A percentile compares a stretch with the other conserved stretches of the same genome.
These are phyloP conservation scores for Tilletia caries DNA, from an alignment of 1,284 basidiomycete species.

Conservation along the genomic window DNA sequence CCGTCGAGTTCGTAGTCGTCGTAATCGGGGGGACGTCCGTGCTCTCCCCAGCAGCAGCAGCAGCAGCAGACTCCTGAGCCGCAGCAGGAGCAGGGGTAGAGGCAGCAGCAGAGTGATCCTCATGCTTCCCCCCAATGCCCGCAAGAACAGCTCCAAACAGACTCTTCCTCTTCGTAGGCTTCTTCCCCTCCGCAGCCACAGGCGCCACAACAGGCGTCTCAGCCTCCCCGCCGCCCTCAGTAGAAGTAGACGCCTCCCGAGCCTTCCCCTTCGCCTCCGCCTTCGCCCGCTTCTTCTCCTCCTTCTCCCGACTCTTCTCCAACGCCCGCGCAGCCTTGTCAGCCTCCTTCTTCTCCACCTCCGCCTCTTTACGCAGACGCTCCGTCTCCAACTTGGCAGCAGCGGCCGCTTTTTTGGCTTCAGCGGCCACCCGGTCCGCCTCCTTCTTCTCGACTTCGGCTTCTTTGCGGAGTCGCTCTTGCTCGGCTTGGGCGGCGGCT, in stretches of 20 bases:
- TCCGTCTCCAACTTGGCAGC: background rate
- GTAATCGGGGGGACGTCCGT: too few species aligned
- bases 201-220: background rate
- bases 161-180: slow-evolving; percentile 1
- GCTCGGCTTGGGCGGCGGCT: background rate
- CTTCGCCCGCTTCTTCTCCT: background rate
- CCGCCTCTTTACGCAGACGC: background rate
- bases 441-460: background rate
- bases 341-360: background rate
- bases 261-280: background rate
- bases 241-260: background rate
- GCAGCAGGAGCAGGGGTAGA: background rate
- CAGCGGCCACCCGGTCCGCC: background rate
- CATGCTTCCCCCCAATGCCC: background rate
- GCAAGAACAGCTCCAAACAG: background rate
- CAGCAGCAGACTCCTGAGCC: background rate
- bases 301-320: background rate
- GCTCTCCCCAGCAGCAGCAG: too few species aligned
- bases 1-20: background rate
- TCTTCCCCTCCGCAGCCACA: background rate
- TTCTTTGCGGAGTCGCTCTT: background rate
- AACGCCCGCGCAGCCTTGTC: background rate
- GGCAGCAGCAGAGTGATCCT: background rate
- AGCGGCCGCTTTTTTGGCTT: background rate
- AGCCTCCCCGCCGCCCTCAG: too few species aligned